Conservation (phyloP, 2,329 filamentous ascomycete species). For the Esteya vermicola region DNA sequence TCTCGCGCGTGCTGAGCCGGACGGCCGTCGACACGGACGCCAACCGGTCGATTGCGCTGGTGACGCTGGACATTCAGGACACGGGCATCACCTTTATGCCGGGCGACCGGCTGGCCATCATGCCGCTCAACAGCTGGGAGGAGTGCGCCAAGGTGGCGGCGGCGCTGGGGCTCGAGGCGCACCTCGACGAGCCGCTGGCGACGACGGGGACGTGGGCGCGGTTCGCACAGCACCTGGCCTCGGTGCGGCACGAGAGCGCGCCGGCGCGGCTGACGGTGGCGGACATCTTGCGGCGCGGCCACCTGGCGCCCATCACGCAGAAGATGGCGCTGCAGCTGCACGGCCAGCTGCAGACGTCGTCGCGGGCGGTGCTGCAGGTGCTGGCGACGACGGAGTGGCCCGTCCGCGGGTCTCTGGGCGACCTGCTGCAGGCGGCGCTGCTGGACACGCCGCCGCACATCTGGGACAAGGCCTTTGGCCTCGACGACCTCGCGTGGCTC, state of each 20-base stretch:
- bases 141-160: conserved; percentile 40
- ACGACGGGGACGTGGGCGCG: conserved; percentile 24
- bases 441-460: conserved; percentile 30
- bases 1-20: conserved; percentile 27
- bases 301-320: conserved; percentile 36
- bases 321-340: conserved; percentile 34
- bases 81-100: conserved; percentile 39
- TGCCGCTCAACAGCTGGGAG: conserved; percentile 39
- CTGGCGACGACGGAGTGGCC: conserved; percentile 37
- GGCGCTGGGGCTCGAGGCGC: conserved; percentile 31
- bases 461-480: conserved; percentile 35
- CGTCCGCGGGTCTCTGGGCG: conserved; percentile 32
- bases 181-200: conserved; percentile 27
- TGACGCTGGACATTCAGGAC: conserved; percentile 36
- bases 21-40: conserved; percentile 31
- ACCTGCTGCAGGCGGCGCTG: conserved; percentile 33
- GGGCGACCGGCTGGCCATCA: conserved; percentile 37
- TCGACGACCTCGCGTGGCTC: conserved; percentile 30
- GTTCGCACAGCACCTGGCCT: conserved; percentile 26
- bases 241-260: conserved; percentile 14
- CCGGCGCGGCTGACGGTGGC: conserved; percentile 24
- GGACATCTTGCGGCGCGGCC: conserved; percentile 34
- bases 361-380: conserved; percentile 31
- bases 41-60: conserved; percentile 29
- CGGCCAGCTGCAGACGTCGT: conserved; percentile 31